phyloP scores from a whole-genome alignment of 495 filamentous ascomycete species.

The Neurospora sp. region DNA sequence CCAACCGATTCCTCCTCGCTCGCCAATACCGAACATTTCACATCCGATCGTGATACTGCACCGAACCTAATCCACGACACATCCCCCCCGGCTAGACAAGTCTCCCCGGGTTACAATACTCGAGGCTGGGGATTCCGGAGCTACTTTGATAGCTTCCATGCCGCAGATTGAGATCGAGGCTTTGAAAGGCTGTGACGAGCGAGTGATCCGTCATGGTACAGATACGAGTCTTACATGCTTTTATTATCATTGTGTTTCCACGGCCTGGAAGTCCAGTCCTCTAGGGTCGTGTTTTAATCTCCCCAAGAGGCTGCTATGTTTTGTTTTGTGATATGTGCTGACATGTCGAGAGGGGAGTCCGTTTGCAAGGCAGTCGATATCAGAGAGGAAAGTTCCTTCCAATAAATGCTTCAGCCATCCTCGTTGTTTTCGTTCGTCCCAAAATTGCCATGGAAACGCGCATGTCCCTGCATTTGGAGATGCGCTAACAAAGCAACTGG shows the following conservation, averaged over 20 bases:
- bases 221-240: constrained; percentile 83
- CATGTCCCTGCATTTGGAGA: not conserved
- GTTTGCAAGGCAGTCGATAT: not conserved
- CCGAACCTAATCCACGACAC: not conserved
- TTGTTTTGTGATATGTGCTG: not conserved
- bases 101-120: constrained; percentile 35
- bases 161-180: constrained; percentile 50
- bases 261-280: not conserved
- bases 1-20: not conserved
- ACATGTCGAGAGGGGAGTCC: not conserved
- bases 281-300: not conserved
- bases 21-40: not conserved
- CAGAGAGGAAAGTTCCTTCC: not conserved
- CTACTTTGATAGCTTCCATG: constrained; percentile 44
- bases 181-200: constrained; percentile 78
- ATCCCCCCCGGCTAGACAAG: constrained; percentile 37
- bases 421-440: not conserved
- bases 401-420: not conserved
- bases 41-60: not conserved
- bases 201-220: constrained; percentile 74
- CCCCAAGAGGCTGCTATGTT: not conserved
- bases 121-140: constrained; percentile 42
- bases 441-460: not conserved
- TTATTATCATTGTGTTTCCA: not conserved
- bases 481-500: constrained; percentile 16